These are phyloP conservation scores for Rhizopus sp. DNA, from an alignment of 371 early-diverging fungal species.

Conservation along the genomic window DNA sequence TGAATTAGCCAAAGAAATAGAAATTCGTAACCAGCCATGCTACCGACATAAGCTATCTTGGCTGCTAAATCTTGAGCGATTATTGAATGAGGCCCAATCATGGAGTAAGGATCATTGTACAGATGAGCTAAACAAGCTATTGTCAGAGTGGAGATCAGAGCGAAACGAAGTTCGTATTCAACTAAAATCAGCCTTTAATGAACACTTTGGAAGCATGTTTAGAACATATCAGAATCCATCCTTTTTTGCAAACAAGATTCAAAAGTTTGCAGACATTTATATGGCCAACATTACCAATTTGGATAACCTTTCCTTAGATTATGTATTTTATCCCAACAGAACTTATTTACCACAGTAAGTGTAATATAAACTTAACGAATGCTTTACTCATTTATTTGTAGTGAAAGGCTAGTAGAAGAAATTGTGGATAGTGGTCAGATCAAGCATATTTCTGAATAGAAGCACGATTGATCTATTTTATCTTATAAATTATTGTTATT, in stretches of 20 bases:
- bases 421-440: constrained; percentile 45
- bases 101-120: constrained; percentile 29
- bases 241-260: constrained; percentile 66
- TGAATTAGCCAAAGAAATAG: constrained; percentile 62
- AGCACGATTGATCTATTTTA: background rate
- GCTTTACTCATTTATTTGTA: constrained; percentile 7
- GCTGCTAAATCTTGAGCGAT: constrained; percentile 55
- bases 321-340: constrained; percentile 66
- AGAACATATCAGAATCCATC: constrained; percentile 66
- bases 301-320: constrained; percentile 56
- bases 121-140: constrained; percentile 35
- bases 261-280: constrained; percentile 55
- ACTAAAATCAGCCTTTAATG: constrained; percentile 57
- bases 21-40: constrained; percentile 49
- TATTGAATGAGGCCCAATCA: constrained; percentile 60
- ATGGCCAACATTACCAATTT: constrained; percentile 64
- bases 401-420: constrained; percentile 48
- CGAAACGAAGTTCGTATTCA: constrained; percentile 44
- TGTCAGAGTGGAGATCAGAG: constrained; percentile 55
- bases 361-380: background rate
- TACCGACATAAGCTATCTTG: constrained; percentile 59
- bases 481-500: background rate
- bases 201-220: constrained; percentile 70
- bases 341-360: constrained; percentile 65
- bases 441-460: constrained; percentile 4